Conservation (phyloP, 2,329 filamentous ascomycete genomes). For the Hymenoscyphus repandus region DNA sequence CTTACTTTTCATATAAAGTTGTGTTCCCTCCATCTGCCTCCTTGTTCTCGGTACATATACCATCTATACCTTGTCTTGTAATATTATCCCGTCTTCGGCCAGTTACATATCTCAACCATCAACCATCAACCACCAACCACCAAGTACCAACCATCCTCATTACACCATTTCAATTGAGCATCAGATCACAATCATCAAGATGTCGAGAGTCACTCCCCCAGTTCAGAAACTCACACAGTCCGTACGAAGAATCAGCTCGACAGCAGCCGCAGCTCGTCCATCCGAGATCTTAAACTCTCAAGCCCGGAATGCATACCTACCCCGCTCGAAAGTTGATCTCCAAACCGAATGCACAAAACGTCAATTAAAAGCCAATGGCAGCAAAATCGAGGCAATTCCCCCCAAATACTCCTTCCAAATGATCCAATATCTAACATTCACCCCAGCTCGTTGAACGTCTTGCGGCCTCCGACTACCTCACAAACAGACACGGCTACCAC, state of each 20-base stretch:
- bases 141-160: background rate
- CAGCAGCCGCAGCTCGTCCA: constrained; percentile 19
- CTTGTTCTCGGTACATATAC: no score
- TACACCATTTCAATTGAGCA: background rate
- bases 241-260: constrained; percentile 24
- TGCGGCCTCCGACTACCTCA: constrained; percentile 20
- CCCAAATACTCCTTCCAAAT: background rate
- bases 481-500: constrained; percentile 23
- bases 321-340: constrained; percentile 25
- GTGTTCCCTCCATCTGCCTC: background rate
- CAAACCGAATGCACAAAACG: constrained; percentile 25
- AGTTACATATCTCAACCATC: constrained; percentile 4
- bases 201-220: constrained; percentile 30
- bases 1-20: background rate
- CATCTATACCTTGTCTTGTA: background rate
- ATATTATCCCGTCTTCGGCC: background rate
- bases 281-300: constrained; percentile 22
- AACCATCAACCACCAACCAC: background rate
- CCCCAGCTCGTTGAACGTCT: constrained; percentile 26
- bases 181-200: constrained; percentile 10
- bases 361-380: constrained; percentile 17
- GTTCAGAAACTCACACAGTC: constrained; percentile 25
- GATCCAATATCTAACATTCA: background rate
- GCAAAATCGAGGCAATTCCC: constrained; percentile 25
- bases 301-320: constrained; percentile 21